Evolutionary conservation across 306 rosid species (phyloP), one percentile per base, ranked within the genome.

Genomic region (Cucurbita moschata): DNA sequence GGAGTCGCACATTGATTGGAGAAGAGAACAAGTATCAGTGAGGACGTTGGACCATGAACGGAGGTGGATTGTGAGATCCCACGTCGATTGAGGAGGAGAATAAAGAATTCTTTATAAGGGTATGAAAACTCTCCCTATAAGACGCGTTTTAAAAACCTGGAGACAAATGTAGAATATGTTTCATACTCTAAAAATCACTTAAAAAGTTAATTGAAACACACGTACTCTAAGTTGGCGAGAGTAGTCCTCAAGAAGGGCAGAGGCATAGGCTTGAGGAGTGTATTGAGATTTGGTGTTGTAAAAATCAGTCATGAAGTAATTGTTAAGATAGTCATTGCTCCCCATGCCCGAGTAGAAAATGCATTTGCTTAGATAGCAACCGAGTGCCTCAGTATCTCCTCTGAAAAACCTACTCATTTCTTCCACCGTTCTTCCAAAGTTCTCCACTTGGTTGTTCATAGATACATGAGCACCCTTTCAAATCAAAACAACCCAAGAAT

Each of bases 301-400:
- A 82, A 82, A 94, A 55, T 87, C 88, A 5, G 94, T 77, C 98
- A 94, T 94, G 72, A 85, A 94, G 72, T 94, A 94, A 62, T 90
- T 94, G 76, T 94, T 94, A 0, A 94, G 90, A 72, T 90, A 94
- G 81, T 94, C 98, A 61, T 94, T 94, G 71, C 97, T 94, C 77
- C 96, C 97, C 90, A 94, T 81, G 16, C 98, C 98, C 73, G 96
- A 87, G 72, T 75, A 94, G 73, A 79, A 86, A 30, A 94, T 68
- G 65, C 98, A 90, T 80, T 72, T 88, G 81, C 83, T 78, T 16
- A 94, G 72, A 76, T 94, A 77, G 80, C 80, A 74, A 70, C 53
- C 86, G 11, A 87, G 75, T 5, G 88, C 49, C 23, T 69, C 85
- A 66, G 78, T 77, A 78, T 90, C 89, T 84, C 94, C 87, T 71